These are phyloP conservation scores for Annulohypoxylon moriforme DNA, from an alignment of 495 filamentous ascomycete genomes.

Conservation along the genomic window DNA sequence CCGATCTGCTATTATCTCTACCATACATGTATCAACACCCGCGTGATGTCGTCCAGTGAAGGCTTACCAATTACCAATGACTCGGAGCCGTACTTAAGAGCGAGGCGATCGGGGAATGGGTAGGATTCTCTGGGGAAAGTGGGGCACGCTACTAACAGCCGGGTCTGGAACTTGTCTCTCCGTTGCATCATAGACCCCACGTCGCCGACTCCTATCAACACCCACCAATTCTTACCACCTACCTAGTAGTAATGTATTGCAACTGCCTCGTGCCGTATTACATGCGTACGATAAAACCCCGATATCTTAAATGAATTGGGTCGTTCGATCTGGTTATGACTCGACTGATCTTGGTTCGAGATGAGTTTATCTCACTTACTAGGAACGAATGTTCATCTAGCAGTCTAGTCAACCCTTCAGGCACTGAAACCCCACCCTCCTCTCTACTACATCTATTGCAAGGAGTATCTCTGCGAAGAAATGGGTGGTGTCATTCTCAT, in stretches of 20 bases:
- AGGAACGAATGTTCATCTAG: background rate
- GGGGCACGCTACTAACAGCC: conserved; percentile 21
- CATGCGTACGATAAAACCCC: background rate
- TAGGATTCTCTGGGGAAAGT: conserved; percentile 44
- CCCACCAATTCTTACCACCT: background rate
- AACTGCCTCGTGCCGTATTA: background rate
- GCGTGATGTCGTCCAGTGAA: conserved; percentile 5
- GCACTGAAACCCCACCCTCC: background rate
- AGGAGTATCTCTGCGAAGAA: conserved; percentile 1
- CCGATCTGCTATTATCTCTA: background rate
- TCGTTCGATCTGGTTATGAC: background rate
- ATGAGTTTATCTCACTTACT: conserved; percentile 1
- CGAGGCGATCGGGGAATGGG: background rate
- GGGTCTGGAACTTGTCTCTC: conserved; percentile 20
- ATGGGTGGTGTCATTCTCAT: conserved; percentile 39
- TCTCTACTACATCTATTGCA: conserved; percentile 4
- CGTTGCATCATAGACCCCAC: conserved; percentile 39
- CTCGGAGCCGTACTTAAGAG: conserved; percentile 13
- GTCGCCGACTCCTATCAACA: background rate
- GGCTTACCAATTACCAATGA: conserved; percentile 1
- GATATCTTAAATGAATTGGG: background rate
- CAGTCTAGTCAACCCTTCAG: background rate
- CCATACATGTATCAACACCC: background rate
- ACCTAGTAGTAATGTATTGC: background rate
- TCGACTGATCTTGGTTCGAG: background rate